A percentile compares a stretch with the other conserved stretches of the same genome.
phyloP scores from a whole-genome alignment of 768 basidiomycete genomes.

The Boletus sp. region DNA sequence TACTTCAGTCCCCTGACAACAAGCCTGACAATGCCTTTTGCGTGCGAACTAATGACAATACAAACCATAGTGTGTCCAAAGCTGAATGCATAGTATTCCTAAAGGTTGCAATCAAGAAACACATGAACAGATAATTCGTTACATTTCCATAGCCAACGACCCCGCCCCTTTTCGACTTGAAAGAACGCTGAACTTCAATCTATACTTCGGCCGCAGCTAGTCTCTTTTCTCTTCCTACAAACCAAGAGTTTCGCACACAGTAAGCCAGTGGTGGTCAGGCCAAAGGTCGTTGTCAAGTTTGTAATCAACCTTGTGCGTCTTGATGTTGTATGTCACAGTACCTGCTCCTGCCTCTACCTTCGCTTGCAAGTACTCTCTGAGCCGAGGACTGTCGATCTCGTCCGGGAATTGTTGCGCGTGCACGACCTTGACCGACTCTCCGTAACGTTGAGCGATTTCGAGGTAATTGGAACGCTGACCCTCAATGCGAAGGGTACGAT shows the following conservation, averaged over 20 bases:
- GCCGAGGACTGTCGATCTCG: conserved; percentile 5
- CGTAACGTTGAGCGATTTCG: conserved; percentile 11
- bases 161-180: background rate
- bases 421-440: conserved; percentile 3
- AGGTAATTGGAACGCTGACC: conserved; percentile 12
- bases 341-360: conserved; percentile 11
- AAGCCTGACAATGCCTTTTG: background rate
- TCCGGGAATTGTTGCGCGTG: conserved; percentile 4
- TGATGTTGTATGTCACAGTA: conserved; percentile 7
- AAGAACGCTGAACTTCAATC: background rate
- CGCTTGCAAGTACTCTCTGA: conserved; percentile 14
- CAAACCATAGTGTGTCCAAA: background rate
- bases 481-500: conserved; percentile 19
- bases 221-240: conserved; percentile 5
- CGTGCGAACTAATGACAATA: background rate
- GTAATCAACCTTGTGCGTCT: conserved; percentile 13
- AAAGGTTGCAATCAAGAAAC: background rate
- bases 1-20: too few relatives aligned
- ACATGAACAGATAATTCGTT: background rate
- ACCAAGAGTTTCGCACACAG: conserved; percentile 17
- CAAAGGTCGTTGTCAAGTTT: conserved; percentile 27
- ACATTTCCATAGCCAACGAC: background rate
- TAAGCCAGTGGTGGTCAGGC: conserved; percentile 27
- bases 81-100: background rate
- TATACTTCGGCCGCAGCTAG: background rate